These are phyloP conservation scores for Beauveria sp. DNA, from an alignment of 2,329 filamentous ascomycete genomes.

Conservation along the genomic window DNA sequence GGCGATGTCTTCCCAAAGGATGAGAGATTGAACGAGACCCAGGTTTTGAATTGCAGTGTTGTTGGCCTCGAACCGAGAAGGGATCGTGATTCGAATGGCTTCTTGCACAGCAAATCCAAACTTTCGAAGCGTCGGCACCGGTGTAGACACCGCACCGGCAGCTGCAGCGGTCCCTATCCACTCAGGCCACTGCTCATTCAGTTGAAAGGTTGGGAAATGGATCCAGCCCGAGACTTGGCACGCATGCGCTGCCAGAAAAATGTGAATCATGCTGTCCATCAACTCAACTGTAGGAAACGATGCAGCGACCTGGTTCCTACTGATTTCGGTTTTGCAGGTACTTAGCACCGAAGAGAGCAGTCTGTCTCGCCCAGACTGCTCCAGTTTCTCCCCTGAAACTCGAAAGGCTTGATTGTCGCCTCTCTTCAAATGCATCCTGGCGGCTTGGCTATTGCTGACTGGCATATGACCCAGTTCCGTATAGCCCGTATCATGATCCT, in stretches of 20 bases:
- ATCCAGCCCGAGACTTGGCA: constrained; percentile 53
- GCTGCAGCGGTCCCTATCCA: constrained; percentile 53
- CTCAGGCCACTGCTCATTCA: constrained; percentile 49
- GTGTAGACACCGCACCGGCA: constrained; percentile 51
- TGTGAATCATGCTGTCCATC: constrained; percentile 54
- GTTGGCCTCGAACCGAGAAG: constrained; percentile 39
- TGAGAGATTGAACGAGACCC: constrained; percentile 41
- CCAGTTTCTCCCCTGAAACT: constrained; percentile 36
- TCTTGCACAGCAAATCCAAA: constrained; percentile 52
- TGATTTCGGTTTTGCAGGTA: constrained; percentile 44
- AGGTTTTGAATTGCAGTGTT: constrained; percentile 39
- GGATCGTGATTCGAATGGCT: constrained; percentile 34
- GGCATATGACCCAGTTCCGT: constrained; percentile 38
- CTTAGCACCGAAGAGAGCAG: constrained; percentile 57
- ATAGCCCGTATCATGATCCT: constrained; percentile 36
- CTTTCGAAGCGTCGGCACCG: constrained; percentile 50
- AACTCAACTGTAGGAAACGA: constrained; percentile 56
- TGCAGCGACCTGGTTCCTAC: constrained; percentile 44
- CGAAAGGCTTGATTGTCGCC: constrained; percentile 28
- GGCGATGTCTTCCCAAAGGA: constrained; percentile 42
- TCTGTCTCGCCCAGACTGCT: constrained; percentile 47
- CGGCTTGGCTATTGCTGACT: constrained; percentile 31
- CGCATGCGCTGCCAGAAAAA: constrained; percentile 49
- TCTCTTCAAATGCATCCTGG: constrained; percentile 31
- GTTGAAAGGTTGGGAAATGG: constrained; percentile 51